A percentile compares a stretch with the other conserved stretches of the same genome.
These are phyloP conservation scores for Tricholoma hemisulphureum DNA, from an alignment of 768 basidiomycete species.

Conservation along the genomic window DNA sequence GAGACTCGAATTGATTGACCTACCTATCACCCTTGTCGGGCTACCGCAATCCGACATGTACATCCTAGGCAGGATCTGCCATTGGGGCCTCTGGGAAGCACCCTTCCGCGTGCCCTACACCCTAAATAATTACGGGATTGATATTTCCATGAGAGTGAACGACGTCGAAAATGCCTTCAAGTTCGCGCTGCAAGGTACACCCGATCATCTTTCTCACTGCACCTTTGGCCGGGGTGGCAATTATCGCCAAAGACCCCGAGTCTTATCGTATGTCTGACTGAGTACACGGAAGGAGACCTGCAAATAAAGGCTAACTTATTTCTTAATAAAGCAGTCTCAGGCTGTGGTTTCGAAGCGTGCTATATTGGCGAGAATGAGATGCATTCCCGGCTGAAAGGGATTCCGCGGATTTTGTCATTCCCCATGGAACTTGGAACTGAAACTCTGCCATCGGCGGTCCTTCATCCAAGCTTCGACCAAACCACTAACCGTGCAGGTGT, in stretches of 20 bases:
- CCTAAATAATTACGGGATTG: slow-evolving; percentile 41
- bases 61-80: slow-evolving; percentile 57
- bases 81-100: slow-evolving; percentile 48
- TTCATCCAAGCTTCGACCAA: slow-evolving; percentile 49
- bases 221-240: slow-evolving; percentile 54
- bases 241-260: slow-evolving; percentile 50
- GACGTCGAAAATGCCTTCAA: slow-evolving; percentile 69
- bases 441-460: slow-evolving; percentile 44
- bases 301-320: slow-evolving; percentile 7
- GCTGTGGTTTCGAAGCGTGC: slow-evolving; percentile 52
- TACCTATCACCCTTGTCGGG: slow-evolving; percentile 54
- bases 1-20: slow-evolving; percentile 37
- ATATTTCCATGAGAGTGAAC: slow-evolving; percentile 58
- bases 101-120: slow-evolving; percentile 54
- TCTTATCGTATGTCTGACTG: slow-evolving; percentile 39
- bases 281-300: not conserved
- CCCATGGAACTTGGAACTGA: slow-evolving; percentile 48
- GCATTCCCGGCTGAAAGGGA: slow-evolving; percentile 37
- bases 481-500: slow-evolving; percentile 49
- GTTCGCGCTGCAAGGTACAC: slow-evolving; percentile 63
- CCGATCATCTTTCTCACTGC: slow-evolving; percentile 60
- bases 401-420: slow-evolving; percentile 57
- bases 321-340: slow-evolving; percentile 43
- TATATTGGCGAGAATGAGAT: slow-evolving; percentile 40
- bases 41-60: slow-evolving; percentile 67